Percentiles rank a stretch among this genome's conserved stretches.
Evolutionary conservation across 164 flowering plant species (phyloP).

Genomic region (Piper betle): DNA sequence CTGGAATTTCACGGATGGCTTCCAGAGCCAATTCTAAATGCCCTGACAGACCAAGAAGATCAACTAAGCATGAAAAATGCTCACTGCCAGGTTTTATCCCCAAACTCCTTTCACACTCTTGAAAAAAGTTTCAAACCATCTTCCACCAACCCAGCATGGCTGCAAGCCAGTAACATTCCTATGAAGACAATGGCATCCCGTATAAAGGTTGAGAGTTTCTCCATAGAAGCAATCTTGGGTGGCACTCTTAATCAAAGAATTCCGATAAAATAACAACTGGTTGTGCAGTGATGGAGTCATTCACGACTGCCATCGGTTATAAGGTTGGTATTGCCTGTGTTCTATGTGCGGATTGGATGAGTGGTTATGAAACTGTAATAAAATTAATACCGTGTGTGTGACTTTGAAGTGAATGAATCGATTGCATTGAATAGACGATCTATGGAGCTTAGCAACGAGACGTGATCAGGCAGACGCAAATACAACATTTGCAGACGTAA

Average conservation of each 20-base stretch:
- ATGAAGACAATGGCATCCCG: slow-evolving; percentile 9
- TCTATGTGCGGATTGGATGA: too few relatives aligned
- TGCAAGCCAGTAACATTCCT: slow-evolving; percentile 14
- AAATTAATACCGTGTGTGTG: too few relatives aligned
- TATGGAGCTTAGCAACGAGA: too few relatives aligned
- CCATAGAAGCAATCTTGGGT: neutral
- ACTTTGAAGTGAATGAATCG: too few relatives aligned
- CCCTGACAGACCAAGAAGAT: slow-evolving; percentile 16
- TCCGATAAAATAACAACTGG: neutral
- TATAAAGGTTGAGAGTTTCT: neutral
- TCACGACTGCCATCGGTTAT: too few relatives aligned
- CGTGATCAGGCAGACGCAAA: too few relatives aligned
- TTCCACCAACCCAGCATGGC: slow-evolving; percentile 15
- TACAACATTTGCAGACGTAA: too few relatives aligned
- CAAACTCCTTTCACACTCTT: slow-evolving; percentile 7
- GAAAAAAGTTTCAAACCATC: slow-evolving; percentile 10
- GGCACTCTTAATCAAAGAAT: neutral
- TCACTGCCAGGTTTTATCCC: slow-evolving; percentile 10
- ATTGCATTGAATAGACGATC: too few relatives aligned
- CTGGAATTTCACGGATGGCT: slow-evolving; percentile 11
- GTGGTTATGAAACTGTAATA: too few relatives aligned
- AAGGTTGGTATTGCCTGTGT: too few relatives aligned
- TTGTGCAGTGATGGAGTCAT: too few relatives aligned
- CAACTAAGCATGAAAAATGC: slow-evolving; percentile 19
- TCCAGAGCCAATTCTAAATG: slow-evolving; percentile 8